Evolutionary conservation across 768 basidiomycete species (phyloP).

Genomic region (Chiua virens): DNA sequence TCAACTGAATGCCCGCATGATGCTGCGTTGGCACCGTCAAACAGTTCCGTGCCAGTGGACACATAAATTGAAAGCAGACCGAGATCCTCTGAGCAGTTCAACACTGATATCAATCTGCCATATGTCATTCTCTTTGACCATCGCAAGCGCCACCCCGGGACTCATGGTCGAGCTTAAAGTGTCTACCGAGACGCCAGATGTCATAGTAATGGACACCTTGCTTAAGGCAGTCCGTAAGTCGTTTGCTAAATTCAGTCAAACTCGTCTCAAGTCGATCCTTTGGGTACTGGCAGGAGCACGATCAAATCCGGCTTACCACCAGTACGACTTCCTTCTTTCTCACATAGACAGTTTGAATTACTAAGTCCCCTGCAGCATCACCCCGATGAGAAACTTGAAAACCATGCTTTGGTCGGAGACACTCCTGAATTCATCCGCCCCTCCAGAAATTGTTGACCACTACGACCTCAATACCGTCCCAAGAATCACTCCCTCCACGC

Average conservation of each 20-base stretch:
- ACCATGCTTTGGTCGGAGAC: conserved; percentile 59
- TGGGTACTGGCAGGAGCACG: conserved; percentile 38
- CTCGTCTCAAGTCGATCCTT: conserved; percentile 47
- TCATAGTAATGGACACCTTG: too few species aligned
- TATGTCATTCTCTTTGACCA: too few species aligned
- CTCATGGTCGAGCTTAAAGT: too few species aligned
- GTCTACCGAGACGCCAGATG: too few species aligned
- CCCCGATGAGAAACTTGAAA: conserved; percentile 57
- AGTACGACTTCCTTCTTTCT: conserved; percentile 34
- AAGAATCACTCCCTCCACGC: conserved; percentile 40
- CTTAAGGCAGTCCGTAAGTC: too few species aligned
- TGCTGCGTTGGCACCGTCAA: too few species aligned
- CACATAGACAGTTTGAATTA: background rate
- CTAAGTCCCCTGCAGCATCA: conserved; percentile 39
- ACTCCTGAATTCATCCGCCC: conserved; percentile 41
- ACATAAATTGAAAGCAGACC: too few species aligned
- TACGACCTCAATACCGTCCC: conserved; percentile 10
- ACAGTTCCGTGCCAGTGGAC: too few species aligned
- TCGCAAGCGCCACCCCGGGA: too few species aligned
- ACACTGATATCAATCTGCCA: too few species aligned
- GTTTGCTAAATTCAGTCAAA: conserved; percentile 51
- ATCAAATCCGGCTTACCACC: conserved; percentile 53
- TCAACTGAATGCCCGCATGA: too few species aligned
- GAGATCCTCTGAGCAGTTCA: too few species aligned
- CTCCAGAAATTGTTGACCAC: conserved; percentile 14